These are phyloP conservation scores for Epichloe elymi DNA, from an alignment of 2,329 filamentous ascomycete genomes.

Conservation along the genomic window DNA sequence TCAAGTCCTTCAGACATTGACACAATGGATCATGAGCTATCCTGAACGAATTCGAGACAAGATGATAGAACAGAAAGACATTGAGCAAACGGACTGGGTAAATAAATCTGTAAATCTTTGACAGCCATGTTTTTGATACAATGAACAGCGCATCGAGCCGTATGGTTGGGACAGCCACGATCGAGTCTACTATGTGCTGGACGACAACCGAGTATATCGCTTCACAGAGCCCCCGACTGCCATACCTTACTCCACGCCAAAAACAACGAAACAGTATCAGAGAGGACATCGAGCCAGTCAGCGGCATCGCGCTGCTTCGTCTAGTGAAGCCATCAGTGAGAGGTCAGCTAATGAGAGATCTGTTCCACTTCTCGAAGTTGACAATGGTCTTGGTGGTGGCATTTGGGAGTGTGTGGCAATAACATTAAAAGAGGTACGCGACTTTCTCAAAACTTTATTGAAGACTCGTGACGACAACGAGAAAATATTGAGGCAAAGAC, in stretches of 20 bases:
- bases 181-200: slow-evolving; percentile 76
- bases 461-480: slow-evolving; percentile 77
- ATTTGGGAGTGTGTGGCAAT: slow-evolving; percentile 89
- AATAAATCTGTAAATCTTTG: slow-evolving; percentile 15
- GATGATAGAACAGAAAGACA: slow-evolving; percentile 71
- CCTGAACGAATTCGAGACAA: slow-evolving; percentile 76
- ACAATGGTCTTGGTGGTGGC: slow-evolving; percentile 57
- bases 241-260: slow-evolving; percentile 51
- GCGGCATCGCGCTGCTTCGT: slow-evolving; percentile 45
- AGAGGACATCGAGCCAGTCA: slow-evolving; percentile 56
- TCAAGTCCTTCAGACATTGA: slow-evolving; percentile 73
- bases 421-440: slow-evolving; percentile 61
- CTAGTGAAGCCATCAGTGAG: slow-evolving; percentile 13
- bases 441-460: slow-evolving; percentile 56
- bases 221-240: slow-evolving; percentile 58
- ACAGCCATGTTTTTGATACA: slow-evolving; percentile 8
- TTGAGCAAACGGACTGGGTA: slow-evolving; percentile 76
- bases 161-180: slow-evolving; percentile 84
- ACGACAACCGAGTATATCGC: slow-evolving; percentile 88
- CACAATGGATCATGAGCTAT: slow-evolving; percentile 77
- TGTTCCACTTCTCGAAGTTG: slow-evolving; percentile 12
- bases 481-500: slow-evolving; percentile 56
- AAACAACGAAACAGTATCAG: slow-evolving; percentile 38
- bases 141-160: slow-evolving; percentile 55
- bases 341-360: slow-evolving; percentile 16